Base-by-base conservation (phyloP, 768 basidiomycete genomes). In the Suillus weaverae region DNA sequence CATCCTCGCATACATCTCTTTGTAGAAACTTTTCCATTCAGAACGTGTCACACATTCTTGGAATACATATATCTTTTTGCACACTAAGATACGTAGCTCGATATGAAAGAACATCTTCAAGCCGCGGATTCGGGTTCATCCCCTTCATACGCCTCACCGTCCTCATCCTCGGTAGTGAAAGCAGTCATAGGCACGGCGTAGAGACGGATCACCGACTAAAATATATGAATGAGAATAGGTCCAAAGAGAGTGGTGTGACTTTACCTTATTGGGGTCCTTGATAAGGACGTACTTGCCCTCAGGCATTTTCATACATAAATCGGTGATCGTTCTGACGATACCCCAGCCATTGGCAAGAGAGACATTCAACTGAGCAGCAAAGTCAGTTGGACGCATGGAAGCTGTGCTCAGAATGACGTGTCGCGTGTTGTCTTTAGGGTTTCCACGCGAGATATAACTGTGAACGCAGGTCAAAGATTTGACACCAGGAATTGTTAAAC, bases 221-320 rank as follows among this genome's bases (percentile, higher is more conserved):
- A 70, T 6, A 13, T 68, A 70, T 48, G 22, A 16, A 33, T 76
- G 33, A 70, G 63, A 36, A 16, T 14, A 26, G 9, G 38, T 50
- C 48, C 62, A 20, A 50, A 62, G 51, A 64, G 64, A 60, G 5
- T 55, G 67, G 50, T 39, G 76, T 84, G 33, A 35, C 5, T 6
- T 70, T 73, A 97, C 96, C 88, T 88, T 94, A 85, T 99, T 99
- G 20, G 97, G 97, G 78, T 99, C 97, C 79, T 97, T 97, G 61
- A 99, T 88, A 33, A 99, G 81, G 16, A 99, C 92, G 74, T 98
- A 99, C 77, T 97, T 97, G 76, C 97, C 97, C 78, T 99, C 97
- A 26, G 94, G 94, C 88, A 95, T 90, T 78, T 96, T 95, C 88
- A 97, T 87, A 76, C 92, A 93, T 66, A 99, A 78, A 72, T 99